A percentile compares a stretch with the other conserved stretches of the same genome.
Evolutionary conservation across 805 yeast species (phyloP).

Genomic region (Ogataea pini): DNA sequence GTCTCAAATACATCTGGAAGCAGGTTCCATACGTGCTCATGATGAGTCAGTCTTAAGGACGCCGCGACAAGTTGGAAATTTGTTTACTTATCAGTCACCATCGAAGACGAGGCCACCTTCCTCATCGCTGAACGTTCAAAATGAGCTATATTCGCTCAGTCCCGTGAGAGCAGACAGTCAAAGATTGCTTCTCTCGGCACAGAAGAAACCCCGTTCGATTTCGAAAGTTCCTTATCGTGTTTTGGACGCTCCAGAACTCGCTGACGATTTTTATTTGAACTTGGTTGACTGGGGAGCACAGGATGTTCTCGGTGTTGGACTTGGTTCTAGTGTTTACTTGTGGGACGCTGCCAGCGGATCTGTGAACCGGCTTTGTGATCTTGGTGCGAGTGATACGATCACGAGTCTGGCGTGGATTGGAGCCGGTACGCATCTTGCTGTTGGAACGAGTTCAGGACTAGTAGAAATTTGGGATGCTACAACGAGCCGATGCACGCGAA

Average conservation of each 20-base stretch:
- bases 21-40: conserved; percentile 9
- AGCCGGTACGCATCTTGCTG: conserved; percentile 90
- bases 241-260: conserved; percentile 92
- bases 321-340: conserved; percentile 82
- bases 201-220: conserved; percentile 73
- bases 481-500: conserved; percentile 76
- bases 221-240: conserved; percentile 89
- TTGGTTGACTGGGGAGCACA: conserved; percentile 94
- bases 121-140: conserved; percentile 59
- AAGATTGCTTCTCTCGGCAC: conserved; percentile 74
- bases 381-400: conserved; percentile 64
- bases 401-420: conserved; percentile 93
- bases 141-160: conserved; percentile 75
- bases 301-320: conserved; percentile 85
- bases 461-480: conserved; percentile 96
- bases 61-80: conserved; percentile 48
- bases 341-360: conserved; percentile 89
- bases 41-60: conserved; percentile 31
- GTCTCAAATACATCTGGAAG: conserved; percentile 19
- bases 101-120: conserved; percentile 62
- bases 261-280: conserved; percentile 91
- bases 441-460: conserved; percentile 82
- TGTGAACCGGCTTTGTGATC: conserved; percentile 77
- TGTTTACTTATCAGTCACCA: conserved; percentile 77
- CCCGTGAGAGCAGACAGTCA: conserved; percentile 92